Evolutionary conservation across 2,329 filamentous ascomycete genomes (phyloP).

Genomic region (Colletotrichum sansevieriae): DNA sequence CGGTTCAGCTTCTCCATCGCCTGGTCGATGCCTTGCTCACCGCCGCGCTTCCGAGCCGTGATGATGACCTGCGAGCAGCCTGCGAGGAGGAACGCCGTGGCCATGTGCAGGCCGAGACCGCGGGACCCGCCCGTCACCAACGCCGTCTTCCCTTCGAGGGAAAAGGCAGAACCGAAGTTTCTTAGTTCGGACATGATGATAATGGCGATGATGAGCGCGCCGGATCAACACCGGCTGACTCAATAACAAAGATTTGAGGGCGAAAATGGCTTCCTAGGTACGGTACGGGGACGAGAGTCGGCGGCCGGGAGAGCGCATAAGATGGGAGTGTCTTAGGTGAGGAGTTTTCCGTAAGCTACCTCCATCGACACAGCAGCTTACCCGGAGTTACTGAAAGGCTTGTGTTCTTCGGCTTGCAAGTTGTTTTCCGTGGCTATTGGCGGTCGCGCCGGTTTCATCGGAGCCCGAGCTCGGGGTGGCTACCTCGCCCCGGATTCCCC

Average conservation of each 20-base stretch:
- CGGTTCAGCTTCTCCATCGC: conserved; percentile 76
- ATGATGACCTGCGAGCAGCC: conserved; percentile 79
- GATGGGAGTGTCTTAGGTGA: too few relatives aligned
- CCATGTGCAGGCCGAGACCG: conserved; percentile 71
- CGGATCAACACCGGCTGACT: not conserved
- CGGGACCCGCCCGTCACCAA: conserved; percentile 63
- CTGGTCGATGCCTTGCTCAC: conserved; percentile 67
- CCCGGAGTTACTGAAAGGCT: not conserved
- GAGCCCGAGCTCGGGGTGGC: not conserved
- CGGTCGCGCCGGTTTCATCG: conserved; percentile 18
- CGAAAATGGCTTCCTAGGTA: not conserved
- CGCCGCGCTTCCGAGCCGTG: conserved; percentile 77
- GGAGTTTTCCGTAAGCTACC: not conserved
- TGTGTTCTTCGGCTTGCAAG: not conserved
- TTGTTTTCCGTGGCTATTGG: conserved; percentile 10
- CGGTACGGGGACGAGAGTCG: not conserved
- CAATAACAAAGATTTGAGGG: too few relatives aligned
- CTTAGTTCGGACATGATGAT: conserved; percentile 47
- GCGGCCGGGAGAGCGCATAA: not conserved
- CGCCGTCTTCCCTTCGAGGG: conserved; percentile 56
- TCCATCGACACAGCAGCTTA: too few relatives aligned
- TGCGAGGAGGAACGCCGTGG: conserved; percentile 76
- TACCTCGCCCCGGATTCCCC: conserved; percentile 14
- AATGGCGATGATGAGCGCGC: not conserved
- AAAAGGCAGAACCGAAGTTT: conserved; percentile 48